Percentiles rank a stretch among this genome's conserved stretches.
These are phyloP conservation scores for Globisporangium okanoganense DNA, from an alignment of 352 stramenopile genomes.

Conservation along the genomic window DNA sequence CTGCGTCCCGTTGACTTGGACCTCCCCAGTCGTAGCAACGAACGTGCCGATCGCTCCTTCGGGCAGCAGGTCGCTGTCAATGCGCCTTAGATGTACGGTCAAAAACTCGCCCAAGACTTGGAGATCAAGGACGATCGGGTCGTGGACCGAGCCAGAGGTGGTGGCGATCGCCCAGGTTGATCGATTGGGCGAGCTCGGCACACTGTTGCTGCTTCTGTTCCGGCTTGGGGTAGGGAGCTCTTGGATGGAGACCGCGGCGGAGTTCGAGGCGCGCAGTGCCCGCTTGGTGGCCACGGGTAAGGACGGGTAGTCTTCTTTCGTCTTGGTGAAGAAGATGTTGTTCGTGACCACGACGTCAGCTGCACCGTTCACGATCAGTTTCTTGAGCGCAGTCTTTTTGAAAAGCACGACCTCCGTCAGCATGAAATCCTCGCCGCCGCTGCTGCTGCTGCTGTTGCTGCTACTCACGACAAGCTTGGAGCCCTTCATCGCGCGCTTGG, in stretches of 20 bases:
- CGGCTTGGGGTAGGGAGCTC: neutral
- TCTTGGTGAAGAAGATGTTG: constrained; percentile 5
- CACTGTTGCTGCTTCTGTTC: neutral
- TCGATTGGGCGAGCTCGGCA: neutral
- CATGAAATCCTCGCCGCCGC: neutral
- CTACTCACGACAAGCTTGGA: constrained; percentile 6
- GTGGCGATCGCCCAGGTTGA: neutral
- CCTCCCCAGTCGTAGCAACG: neutral
- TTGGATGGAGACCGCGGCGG: neutral
- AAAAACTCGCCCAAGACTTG: neutral
- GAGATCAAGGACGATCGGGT: neutral
- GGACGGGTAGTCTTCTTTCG: neutral
- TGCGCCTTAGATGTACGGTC: neutral
- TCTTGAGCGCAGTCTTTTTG: constrained; percentile 7
- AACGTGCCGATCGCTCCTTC: neutral
- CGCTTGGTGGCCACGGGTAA: neutral
- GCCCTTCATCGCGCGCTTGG: neutral
- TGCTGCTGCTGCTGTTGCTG: neutral
- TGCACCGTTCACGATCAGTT: constrained; percentile 2
- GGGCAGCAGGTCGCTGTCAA: constrained; percentile 1
- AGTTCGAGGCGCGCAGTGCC: neutral
- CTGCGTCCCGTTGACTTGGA: neutral
- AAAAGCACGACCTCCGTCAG: constrained; percentile 11
- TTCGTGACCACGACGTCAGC: constrained; percentile 2
- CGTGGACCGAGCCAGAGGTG: neutral